Conservation (phyloP, 148 eudicot species). For the Rhododendron molle region DNA sequence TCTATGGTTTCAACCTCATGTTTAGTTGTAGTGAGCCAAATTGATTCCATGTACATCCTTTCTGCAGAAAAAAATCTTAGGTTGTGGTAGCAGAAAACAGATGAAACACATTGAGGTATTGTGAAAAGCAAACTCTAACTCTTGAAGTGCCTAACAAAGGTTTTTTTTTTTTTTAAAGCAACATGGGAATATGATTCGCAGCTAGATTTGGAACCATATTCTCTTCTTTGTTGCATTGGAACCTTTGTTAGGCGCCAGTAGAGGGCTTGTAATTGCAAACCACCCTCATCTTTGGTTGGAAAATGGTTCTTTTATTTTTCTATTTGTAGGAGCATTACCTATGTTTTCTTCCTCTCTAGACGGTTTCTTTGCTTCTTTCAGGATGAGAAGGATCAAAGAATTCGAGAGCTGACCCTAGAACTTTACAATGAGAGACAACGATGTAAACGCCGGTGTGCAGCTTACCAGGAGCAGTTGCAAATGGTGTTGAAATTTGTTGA, state of each 20-base stretch:
- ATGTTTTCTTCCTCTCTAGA: not conserved
- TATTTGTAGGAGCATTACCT: not conserved
- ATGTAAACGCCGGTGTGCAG: conserved; percentile 20
- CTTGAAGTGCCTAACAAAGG: not conserved
- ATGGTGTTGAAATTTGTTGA: conserved; percentile 23
- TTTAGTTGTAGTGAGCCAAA: not conserved
- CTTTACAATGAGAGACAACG: conserved; percentile 25
- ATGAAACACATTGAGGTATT: not conserved
- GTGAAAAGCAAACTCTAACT: not conserved
- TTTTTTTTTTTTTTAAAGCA: not conserved
- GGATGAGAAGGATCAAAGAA: conserved; percentile 34
- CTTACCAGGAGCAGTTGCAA: conserved; percentile 25
- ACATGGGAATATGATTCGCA: not conserved
- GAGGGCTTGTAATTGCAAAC: not conserved
- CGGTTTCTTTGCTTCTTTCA: not conserved
- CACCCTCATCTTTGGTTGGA: not conserved
- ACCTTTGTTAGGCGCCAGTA: not conserved
- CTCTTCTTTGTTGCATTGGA: not conserved
- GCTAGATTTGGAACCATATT: not conserved
- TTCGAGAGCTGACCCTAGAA: conserved; percentile 29
- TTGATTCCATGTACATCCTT: not conserved
- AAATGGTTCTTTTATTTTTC: not conserved
- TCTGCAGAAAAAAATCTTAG: not conserved
- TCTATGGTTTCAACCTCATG: not conserved
- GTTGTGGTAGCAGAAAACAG: not conserved